Conservation (phyloP, 1,139 yeast genomes). For the Blastobotrys arbuscula region DNA sequence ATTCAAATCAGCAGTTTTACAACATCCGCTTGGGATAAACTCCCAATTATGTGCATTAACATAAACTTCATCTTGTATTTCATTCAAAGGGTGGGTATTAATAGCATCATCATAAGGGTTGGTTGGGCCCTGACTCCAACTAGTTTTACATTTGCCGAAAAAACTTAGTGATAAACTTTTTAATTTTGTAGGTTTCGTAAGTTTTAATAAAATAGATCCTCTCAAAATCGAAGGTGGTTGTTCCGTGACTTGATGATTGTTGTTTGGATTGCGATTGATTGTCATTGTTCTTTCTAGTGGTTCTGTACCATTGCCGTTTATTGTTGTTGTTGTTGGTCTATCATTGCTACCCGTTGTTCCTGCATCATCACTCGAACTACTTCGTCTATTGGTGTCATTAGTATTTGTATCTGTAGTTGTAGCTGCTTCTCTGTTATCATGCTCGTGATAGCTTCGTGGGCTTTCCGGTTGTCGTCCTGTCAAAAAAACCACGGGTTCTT, state of each 20-base stretch:
- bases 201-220: slow-evolving; percentile 69
- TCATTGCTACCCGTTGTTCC: background rate
- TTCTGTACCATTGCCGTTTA: background rate
- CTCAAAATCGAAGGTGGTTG: slow-evolving; percentile 71
- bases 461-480: slow-evolving; percentile 22
- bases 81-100: slow-evolving; percentile 24
- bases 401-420: background rate
- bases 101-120: slow-evolving; percentile 20
- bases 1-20: slow-evolving; percentile 15
- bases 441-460: slow-evolving; percentile 23
- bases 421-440: slow-evolving; percentile 16
- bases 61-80: slow-evolving; percentile 31
- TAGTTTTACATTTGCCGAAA: slow-evolving; percentile 67
- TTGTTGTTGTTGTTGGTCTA: background rate
- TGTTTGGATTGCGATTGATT: background rate
- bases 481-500: slow-evolving; percentile 32
- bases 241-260: slow-evolving; percentile 27
- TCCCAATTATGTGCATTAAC: slow-evolving; percentile 36
- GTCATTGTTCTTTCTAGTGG: background rate
- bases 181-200: slow-evolving; percentile 66
- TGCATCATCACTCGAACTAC: background rate
- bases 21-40: slow-evolving; percentile 25
- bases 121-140: slow-evolving; percentile 55
- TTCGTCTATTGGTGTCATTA: background rate
- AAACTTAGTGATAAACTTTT: slow-evolving; percentile 57